Base-by-base conservation (phyloP, 2,329 filamentous ascomycete species). In the Endoconidiophora polonica region DNA sequence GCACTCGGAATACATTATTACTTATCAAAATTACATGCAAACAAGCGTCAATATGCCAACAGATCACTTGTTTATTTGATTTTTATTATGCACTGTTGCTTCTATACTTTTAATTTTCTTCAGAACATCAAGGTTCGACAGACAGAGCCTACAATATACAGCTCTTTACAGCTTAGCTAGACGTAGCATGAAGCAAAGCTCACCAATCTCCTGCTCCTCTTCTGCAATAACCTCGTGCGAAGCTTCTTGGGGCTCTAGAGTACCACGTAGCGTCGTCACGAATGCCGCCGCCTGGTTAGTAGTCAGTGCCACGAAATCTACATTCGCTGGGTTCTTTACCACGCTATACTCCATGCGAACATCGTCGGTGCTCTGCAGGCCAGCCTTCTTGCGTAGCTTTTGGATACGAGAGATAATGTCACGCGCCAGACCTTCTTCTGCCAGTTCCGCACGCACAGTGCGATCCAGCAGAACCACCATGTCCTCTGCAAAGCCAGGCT, bases 381-480 rank as follows among this genome's bases (percentile, higher is more conserved):
- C 86, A 5, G 88, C 88, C 70, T 91, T 91, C 76, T 98, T 98
- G 56, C 91, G 80, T 55, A 96, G 71, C 57, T 85, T 77, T 67
- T 98, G 91, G 20, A 98, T 83, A 39, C 90, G 81, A 64, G 94
- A 85, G 69, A 98, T 83, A 56, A 98, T 82, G 65, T 96, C 91
- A 59, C 91, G 76, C 1, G 85, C 90, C 49, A 98, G 66, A 49
- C 88, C 91, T 64, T 96, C 88, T 56, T 88, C 78, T 44, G 83
- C 83, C 36, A 98, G 72, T 61, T 94, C 87, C 0, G 87, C 79
- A 61, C 96, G 83, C 22, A 86, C 69, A 52, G 81, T 79, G 1
- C 78, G 76, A 60, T 94, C 86, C n/a, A 98, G 71, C 56, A 98
- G 86, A 53, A 83, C 90, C 58, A 98, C 77, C 44, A 95, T 84